Evolutionary conservation across 225 moss, liverwort and hornwort genomes (phyloP).

Genomic region (Thuidium tamariscinum): DNA sequence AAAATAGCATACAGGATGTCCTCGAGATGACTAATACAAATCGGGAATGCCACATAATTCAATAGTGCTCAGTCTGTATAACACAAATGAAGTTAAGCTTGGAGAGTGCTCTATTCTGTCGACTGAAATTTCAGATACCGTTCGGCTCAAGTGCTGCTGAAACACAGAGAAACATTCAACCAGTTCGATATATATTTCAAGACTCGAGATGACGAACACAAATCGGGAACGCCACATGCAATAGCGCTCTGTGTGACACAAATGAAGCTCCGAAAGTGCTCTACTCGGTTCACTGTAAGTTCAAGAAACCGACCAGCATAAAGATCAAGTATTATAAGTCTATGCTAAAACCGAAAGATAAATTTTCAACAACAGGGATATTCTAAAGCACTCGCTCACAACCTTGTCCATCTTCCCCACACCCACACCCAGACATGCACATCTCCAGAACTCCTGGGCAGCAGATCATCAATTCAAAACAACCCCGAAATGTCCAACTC

Average conservation of each 20-base stretch:
- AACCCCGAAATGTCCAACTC: not conserved
- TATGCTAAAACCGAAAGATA: not conserved
- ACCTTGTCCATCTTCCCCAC: not conserved
- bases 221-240: not conserved
- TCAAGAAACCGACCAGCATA: not conserved
- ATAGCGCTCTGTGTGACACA: not conserved
- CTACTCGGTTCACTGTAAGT: not conserved
- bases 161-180: no score
- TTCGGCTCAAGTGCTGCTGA: no score
- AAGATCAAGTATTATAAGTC: not conserved
- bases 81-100: no score
- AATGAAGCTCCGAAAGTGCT: not conserved
- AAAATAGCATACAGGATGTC: no score
- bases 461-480: not conserved
- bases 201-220: not conserved
- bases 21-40: no score
- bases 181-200: not conserved
- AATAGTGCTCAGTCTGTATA: no score
- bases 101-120: no score
- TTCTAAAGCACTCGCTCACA: not conserved
- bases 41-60: no score
- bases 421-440: not conserved
- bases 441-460: not conserved
- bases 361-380: not conserved
- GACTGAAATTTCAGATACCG: no score